phyloP scores from a whole-genome alignment of 495 filamentous ascomycete species.

The Coniosporium apollinis region DNA sequence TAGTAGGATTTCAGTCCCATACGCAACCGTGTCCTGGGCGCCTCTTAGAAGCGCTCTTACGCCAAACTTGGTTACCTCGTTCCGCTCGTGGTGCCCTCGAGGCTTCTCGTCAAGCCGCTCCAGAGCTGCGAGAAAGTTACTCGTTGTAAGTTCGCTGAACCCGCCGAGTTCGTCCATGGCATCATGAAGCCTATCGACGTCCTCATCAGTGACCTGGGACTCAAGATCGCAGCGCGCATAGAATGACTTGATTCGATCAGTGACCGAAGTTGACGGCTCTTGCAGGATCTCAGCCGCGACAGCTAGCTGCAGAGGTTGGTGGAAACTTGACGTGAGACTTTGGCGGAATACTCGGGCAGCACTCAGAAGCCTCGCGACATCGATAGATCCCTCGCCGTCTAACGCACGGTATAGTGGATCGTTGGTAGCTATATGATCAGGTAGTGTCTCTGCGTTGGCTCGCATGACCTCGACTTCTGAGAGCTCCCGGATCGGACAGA shows the following conservation, averaged over 20 bases:
- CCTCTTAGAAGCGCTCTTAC: conserved; percentile 52
- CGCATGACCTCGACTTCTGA: conserved; percentile 55
- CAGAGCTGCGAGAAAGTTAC: conserved; percentile 34
- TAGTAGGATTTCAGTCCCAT: conserved; percentile 52
- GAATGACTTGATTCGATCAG: conserved; percentile 52
- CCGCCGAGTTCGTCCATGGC: conserved; percentile 36
- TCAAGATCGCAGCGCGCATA: conserved; percentile 55
- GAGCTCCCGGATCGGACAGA: conserved; percentile 63
- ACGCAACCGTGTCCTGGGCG: conserved; percentile 57
- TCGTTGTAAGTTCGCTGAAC: conserved; percentile 35
- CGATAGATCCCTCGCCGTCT: neutral
- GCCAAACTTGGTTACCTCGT: conserved; percentile 39
- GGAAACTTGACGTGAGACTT: conserved; percentile 5
- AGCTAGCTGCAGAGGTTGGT: conserved; percentile 3
- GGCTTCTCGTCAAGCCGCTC: conserved; percentile 18
- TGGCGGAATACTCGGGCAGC: neutral
- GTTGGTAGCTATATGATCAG: neutral
- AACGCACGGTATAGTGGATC: neutral
- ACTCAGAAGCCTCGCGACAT: neutral
- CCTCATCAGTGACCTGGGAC: conserved; percentile 57
- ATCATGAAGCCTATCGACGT: conserved; percentile 29
- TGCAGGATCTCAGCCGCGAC: conserved; percentile 45
- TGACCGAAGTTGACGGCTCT: conserved; percentile 43
- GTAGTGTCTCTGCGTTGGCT: conserved; percentile 30
- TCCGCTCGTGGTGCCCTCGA: conserved; percentile 24